Base-by-base conservation (phyloP, 129 eudicot species). In the Centaurea solstitialis region DNA sequence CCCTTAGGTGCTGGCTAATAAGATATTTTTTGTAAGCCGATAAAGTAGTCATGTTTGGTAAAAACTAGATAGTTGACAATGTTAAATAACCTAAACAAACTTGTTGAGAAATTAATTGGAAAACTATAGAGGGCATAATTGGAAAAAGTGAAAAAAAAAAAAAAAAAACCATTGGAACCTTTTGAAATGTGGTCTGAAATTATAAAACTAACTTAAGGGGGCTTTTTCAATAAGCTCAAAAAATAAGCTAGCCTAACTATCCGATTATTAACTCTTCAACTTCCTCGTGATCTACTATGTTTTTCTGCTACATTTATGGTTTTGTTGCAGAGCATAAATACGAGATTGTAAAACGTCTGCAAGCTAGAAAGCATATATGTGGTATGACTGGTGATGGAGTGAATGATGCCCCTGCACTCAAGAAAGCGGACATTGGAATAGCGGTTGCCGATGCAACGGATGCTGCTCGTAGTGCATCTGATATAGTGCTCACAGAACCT, bases 371-470 rank as follows among this genome's bases (percentile, higher is more conserved):
- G 24, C 96, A 93, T 68, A 90, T 93, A 26, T 93, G 97, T 81
- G 96, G 96, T 23, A 93, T 93, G 97, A 92, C 95, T 35, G 97
- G 97, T 66, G 95, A 93, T 57, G 97, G 97, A 71, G 97, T 90
- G 12, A 90, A 92, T 75, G 97, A 93, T 84, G 93, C 96, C 18
- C 97, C 97, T 59, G 96, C 97, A 8, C 92, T 93, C 43, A 93
- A 93, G 80, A 93, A 93, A 81, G 97, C 96, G 23, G 97, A 93
- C 76, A 90, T 92, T 73, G 97, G 97, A 39, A 93, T 93, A 64
- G 97, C 97, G n/a, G 96, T 90, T 75, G 97, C 97, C 62, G 96
- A 93, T 90, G 96, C 97, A 64, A 93, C 96, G 66, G 97, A 90
- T 86, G 97, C 97, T 76, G 96, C 97, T 41, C 86, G 97, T 64